phyloP scores from a whole-genome alignment of 495 filamentous ascomycete genomes.

The Aspergillus mulundensis region DNA sequence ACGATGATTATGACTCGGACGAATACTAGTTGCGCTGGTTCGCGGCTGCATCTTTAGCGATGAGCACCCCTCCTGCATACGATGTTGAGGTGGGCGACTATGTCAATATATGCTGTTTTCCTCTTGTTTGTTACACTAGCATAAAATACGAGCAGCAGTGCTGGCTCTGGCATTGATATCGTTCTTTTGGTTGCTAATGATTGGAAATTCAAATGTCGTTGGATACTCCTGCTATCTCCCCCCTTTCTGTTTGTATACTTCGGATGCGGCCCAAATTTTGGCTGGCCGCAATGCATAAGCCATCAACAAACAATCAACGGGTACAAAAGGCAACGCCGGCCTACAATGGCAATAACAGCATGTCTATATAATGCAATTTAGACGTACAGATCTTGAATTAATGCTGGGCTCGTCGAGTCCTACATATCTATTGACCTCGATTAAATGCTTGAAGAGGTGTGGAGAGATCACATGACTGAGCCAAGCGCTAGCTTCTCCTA shows the following conservation, averaged over 20 bases:
- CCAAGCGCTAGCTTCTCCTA: conserved; percentile 12
- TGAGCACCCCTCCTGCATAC: background rate
- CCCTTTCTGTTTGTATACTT: background rate
- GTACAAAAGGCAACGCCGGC: too few species aligned
- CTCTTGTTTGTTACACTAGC: background rate
- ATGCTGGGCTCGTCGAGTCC: too few species aligned
- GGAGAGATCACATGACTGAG: conserved; percentile 6
- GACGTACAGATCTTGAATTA: too few species aligned
- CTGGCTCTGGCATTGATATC: background rate
- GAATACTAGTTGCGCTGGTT: conserved; percentile 36
- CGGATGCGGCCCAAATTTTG: background rate
- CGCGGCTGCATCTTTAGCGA: background rate
- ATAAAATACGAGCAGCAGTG: background rate
- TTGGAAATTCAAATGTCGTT: background rate
- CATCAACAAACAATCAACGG: too few species aligned
- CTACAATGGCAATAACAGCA: too few species aligned
- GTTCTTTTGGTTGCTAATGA: background rate
- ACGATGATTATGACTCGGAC: conserved; percentile 51
- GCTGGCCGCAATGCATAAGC: background rate
- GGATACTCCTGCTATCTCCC: background rate
- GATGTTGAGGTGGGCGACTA: background rate
- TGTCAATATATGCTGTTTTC: background rate
- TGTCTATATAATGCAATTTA: too few species aligned
- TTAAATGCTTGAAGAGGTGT: too few species aligned
- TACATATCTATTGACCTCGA: too few species aligned